phyloP scores from a whole-genome alignment of 2,329 filamentous ascomycete genomes.

The Talaromyces atroroseus region DNA sequence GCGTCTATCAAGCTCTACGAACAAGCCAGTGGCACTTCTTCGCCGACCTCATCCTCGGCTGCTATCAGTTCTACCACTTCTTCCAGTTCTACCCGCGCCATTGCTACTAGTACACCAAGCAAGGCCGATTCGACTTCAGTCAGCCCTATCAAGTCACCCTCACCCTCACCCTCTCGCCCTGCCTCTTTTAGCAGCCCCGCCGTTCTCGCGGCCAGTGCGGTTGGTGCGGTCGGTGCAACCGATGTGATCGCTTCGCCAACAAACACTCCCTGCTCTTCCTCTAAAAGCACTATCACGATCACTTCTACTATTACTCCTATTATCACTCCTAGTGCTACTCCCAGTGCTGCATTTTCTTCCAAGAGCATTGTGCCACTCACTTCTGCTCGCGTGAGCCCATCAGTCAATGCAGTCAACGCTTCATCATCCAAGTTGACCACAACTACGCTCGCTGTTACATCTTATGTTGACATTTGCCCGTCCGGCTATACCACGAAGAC shows the following conservation, averaged over 20 bases:
- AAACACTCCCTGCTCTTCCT: background rate
- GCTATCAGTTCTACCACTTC: constrained; percentile 1
- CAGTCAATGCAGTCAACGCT: background rate
- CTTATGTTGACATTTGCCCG: constrained; percentile 39
- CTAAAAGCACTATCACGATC: constrained; percentile 1
- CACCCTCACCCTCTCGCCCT: background rate
- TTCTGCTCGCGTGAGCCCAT: background rate
- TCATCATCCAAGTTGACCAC: constrained; percentile 19
- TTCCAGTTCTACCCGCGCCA: constrained; percentile 4
- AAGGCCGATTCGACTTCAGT: background rate
- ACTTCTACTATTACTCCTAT: background rate
- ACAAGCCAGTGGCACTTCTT: constrained; percentile 2
- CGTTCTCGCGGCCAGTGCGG: background rate
- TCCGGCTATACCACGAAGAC: constrained; percentile 40
- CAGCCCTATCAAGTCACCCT: background rate
- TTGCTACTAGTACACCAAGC: background rate
- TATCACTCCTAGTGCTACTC: background rate
- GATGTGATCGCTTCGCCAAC: background rate
- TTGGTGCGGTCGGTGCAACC: background rate
- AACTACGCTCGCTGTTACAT: constrained; percentile 36
- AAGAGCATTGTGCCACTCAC: constrained; percentile 8
- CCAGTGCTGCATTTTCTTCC: background rate
- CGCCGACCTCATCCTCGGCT: background rate
- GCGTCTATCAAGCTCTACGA: constrained; percentile 64
- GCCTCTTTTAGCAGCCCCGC: background rate